Conservation (phyloP, 2,329 filamentous ascomycete species). For the Penicillium sp. region DNA sequence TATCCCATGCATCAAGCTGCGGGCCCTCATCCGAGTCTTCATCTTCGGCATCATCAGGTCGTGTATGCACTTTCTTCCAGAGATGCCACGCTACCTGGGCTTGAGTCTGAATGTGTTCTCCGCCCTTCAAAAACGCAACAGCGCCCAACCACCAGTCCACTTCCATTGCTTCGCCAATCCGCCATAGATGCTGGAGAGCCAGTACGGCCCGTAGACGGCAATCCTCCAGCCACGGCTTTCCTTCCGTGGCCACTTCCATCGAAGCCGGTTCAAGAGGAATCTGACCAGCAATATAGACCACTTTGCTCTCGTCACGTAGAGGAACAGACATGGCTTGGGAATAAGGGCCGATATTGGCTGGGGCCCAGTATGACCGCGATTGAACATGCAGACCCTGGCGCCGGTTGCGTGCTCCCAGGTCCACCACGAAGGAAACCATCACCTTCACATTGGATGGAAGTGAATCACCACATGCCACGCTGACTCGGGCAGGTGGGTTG, state of each 20-base stretch:
- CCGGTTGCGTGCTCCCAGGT: constrained; percentile 31
- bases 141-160: constrained; percentile 74
- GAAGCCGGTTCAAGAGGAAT: constrained; percentile 80
- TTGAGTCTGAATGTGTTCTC: constrained; percentile 31
- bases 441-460: constrained; percentile 63
- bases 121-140: constrained; percentile 68
- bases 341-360: constrained; percentile 95
- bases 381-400: constrained; percentile 77
- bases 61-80: constrained; percentile 47
- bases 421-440: constrained; percentile 57
- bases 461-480: constrained; percentile 70
- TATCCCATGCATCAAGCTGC: constrained; percentile 49
- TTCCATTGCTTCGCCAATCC: constrained; percentile 70
- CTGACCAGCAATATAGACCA: constrained; percentile 79
- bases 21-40: constrained; percentile 52
- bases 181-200: constrained; percentile 84
- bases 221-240: constrained; percentile 29
- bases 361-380: constrained; percentile 93
- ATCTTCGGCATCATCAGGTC: constrained; percentile 18
- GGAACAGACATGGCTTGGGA: constrained; percentile 71
- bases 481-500: constrained; percentile 82
- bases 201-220: constrained; percentile 65
- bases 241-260: constrained; percentile 57
- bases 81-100: constrained; percentile 41
- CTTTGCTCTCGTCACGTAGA: constrained; percentile 27